Evolutionary conservation across 2,329 filamentous ascomycete species (phyloP), one percentile per base, ranked within the genome.

Genomic region (Sporothrix brunneoviolacea): DNA sequence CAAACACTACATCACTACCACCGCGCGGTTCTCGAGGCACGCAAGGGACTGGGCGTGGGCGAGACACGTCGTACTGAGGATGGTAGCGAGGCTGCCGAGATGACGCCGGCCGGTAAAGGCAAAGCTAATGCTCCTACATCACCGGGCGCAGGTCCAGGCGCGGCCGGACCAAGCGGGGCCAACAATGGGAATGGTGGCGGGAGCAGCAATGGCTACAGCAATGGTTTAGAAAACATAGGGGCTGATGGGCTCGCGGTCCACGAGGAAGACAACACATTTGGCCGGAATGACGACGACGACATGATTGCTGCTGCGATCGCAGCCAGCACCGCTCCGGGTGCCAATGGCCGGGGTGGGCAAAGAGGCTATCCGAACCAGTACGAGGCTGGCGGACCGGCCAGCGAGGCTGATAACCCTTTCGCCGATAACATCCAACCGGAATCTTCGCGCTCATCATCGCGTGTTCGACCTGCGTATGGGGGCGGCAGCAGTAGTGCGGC

Each of bases 1-100:
- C 80, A 87, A 39, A 84, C 91, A 0, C 75, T 91, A 36, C 93
- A 83, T 56, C 83, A 89, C 63, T 88, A 96, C 65, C 88, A 95
- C 66, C 82, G 90, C 49, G 85, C 89, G 9, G 72, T 94, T 36
- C 68, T 84, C n/a, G 75, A 74, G 52, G 79, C 81, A 3, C 71
- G 76, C 54, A 83, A 83, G 61, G 70, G 75, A 33, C 65, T 77
- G 4, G 75, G 76, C 10, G 40, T 71, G 6, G 65, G 63, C 50
- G 59, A 65, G 50, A 53, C 54, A 1, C 50, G 52, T 7, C 62
- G 60, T 39, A 55, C 55, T 40, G 60, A 60, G 27, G 55, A 64
- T 21, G 65, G 62, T 51, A 61, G 63, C 5, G 51, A 55, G 27
- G 49, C 56, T 4, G 47, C 38, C 6, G 53, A 56, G 35, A 51